phyloP scores from a whole-genome alignment of 805 yeast species.

The Wickerhamiella siamensis region DNA sequence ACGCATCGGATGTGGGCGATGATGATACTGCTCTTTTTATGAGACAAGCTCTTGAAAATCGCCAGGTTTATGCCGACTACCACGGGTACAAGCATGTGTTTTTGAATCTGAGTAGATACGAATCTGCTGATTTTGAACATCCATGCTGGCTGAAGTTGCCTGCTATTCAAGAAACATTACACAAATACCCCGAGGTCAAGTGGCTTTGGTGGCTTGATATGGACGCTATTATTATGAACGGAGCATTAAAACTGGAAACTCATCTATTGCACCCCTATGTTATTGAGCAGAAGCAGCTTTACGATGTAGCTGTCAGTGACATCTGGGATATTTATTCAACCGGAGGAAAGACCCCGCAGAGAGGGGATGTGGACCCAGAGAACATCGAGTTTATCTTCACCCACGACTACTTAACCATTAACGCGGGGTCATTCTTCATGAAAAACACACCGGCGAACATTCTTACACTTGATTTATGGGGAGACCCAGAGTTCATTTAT shows the following conservation, averaged over 20 bases:
- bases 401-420: constrained; percentile 21
- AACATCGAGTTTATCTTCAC: constrained; percentile 19
- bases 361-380: constrained; percentile 12
- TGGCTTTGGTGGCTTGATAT: constrained; percentile 30
- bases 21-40: background rate
- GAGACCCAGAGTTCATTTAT: constrained; percentile 13
- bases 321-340: constrained; percentile 5
- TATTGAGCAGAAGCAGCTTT: constrained; percentile 16
- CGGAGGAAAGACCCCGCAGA: constrained; percentile 1
- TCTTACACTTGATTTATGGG: constrained; percentile 22
- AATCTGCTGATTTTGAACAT: constrained; percentile 7
- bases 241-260: constrained; percentile 17
- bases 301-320: constrained; percentile 15
- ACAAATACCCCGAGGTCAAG: constrained; percentile 22
- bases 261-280: constrained; percentile 21
- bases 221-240: constrained; percentile 25
- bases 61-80: constrained; percentile 22
- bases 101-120: constrained; percentile 18
- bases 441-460: constrained; percentile 15
- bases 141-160: constrained; percentile 25
- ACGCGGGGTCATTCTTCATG: constrained; percentile 25
- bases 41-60: constrained; percentile 14
- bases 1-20: background rate
- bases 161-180: constrained; percentile 23
- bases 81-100: constrained; percentile 24